Evolutionary conservation across 306 rosid genomes (phyloP).

Genomic region (Ceratonia siliqua): DNA sequence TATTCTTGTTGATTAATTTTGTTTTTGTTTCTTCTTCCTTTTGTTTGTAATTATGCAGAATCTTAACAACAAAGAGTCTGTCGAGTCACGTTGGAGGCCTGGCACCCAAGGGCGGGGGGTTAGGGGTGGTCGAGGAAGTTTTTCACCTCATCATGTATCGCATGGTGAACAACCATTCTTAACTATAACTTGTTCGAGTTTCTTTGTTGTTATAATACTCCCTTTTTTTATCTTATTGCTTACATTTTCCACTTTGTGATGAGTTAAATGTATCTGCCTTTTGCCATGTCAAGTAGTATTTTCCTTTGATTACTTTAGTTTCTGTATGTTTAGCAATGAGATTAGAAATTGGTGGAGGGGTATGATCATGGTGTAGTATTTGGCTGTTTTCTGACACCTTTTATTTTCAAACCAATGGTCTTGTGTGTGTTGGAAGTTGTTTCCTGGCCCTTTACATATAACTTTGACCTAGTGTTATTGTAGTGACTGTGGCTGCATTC

Average conservation of each 20-base stretch:
- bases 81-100: conserved; percentile 76
- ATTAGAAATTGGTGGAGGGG: conserved; percentile 26
- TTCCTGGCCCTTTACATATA: conserved; percentile 14
- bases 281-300: conserved; percentile 11
- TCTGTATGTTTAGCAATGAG: neutral
- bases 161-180: conserved; percentile 59
- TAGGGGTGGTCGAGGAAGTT: conserved; percentile 75
- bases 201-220: conserved; percentile 16
- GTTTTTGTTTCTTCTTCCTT: conserved; percentile 19
- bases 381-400: conserved; percentile 22
- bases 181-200: conserved; percentile 15
- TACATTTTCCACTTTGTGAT: neutral
- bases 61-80: conserved; percentile 68
- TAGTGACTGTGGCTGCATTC: conserved; percentile 18
- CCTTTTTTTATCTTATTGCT: neutral
- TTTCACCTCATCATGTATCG: conserved; percentile 57
- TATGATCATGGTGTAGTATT: conserved; percentile 22
- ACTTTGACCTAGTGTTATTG: conserved; percentile 24
- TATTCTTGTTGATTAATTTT: conserved; percentile 20
- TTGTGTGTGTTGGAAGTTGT: neutral
- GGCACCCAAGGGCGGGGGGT: conserved; percentile 73
- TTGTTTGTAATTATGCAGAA: conserved; percentile 59
- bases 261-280: conserved; percentile 12
- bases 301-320: conserved; percentile 12
- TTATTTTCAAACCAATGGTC: conserved; percentile 30